Conservation (phyloP, 257 asterid genomes). For the Ballota nigra region DNA sequence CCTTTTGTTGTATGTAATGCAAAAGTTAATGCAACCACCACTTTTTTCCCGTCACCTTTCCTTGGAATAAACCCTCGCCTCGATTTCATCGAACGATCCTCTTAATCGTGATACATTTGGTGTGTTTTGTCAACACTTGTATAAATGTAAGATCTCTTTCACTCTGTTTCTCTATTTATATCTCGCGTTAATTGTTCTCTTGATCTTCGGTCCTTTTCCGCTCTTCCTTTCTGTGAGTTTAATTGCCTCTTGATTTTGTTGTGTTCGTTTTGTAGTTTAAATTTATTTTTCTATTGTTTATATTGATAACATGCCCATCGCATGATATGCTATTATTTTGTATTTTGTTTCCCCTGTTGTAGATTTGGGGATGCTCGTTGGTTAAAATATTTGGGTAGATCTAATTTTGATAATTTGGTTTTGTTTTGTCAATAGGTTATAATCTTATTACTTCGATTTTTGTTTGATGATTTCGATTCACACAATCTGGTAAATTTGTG, state of each 20-base stretch:
- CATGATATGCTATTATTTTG: slow-evolving; percentile 1
- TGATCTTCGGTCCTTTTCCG: not conserved
- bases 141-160: slow-evolving; percentile 29
- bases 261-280: not conserved
- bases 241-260: not conserved
- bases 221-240: slow-evolving; percentile 15
- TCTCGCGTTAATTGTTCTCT: not conserved
- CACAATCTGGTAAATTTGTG: too few species aligned
- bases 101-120: slow-evolving; percentile 20
- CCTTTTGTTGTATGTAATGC: not conserved
- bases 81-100: slow-evolving; percentile 31
- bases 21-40: slow-evolving; percentile 27
- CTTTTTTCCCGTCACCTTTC: slow-evolving; percentile 36
- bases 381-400: slow-evolving; percentile 14
- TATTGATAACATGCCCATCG: not conserved
- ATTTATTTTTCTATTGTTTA: not conserved
- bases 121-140: not conserved
- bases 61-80: slow-evolving; percentile 29
- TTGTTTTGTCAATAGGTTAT: too few species aligned
- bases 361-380: slow-evolving; percentile 11
- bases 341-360: not conserved
- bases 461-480: too few species aligned
- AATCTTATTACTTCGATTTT: too few species aligned
- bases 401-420: not conserved
- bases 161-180: slow-evolving; percentile 10